Evolutionary conservation across 768 basidiomycete species (phyloP).

Genomic region (Mycena belliarum): DNA sequence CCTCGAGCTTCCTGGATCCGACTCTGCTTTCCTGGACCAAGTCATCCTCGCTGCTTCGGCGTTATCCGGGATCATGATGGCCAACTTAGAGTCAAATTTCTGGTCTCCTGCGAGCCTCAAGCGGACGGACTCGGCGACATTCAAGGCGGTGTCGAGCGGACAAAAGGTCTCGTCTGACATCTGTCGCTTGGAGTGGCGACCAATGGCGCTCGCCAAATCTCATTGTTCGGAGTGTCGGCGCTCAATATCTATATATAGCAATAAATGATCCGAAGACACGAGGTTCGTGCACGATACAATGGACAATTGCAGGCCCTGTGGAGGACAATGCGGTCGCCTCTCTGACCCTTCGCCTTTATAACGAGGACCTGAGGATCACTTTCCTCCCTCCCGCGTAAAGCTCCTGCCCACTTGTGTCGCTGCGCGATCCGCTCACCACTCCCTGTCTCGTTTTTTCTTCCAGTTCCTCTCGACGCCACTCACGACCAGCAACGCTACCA

Average conservation of each 20-base stretch:
- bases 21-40: too few relatives aligned
- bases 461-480: background rate
- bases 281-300: constrained; percentile 15
- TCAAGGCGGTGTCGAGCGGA: too few relatives aligned
- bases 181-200: background rate
- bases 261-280: constrained; percentile 1
- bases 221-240: constrained; percentile 1
- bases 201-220: background rate
- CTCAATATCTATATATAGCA: background rate
- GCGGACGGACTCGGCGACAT: too few relatives aligned
- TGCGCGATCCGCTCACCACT: constrained; percentile 15
- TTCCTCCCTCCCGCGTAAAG: background rate
- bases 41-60: too few relatives aligned
- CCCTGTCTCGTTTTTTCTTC: constrained; percentile 5
- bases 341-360: background rate
- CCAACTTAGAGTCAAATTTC: too few relatives aligned
- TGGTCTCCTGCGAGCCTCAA: too few relatives aligned
- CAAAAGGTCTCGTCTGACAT: background rate
- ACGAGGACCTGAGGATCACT: background rate
- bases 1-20: too few relatives aligned
- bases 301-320: background rate
- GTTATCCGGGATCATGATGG: too few relatives aligned
- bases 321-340: constrained; percentile 14
- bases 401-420: background rate
- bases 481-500: constrained; percentile 17